phyloP scores from a whole-genome alignment of 2,329 filamentous ascomycete genomes.

The Aspergillus hiratsukae region DNA sequence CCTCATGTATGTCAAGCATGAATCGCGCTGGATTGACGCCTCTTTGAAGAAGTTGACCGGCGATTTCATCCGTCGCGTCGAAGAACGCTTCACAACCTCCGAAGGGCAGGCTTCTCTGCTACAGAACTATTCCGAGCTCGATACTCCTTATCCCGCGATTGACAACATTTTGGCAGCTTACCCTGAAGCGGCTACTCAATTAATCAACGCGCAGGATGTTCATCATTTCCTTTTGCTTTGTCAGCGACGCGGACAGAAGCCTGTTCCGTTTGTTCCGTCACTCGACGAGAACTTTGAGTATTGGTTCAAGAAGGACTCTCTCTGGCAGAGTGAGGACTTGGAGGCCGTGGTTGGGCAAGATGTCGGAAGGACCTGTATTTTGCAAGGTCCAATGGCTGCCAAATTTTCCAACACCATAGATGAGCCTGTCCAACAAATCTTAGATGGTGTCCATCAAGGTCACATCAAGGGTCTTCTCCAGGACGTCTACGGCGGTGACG shows the following conservation, averaged over 20 bases:
- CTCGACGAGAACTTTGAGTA: slow-evolving; percentile 97
- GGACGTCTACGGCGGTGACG: slow-evolving; percentile 74
- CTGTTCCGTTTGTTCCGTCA: slow-evolving; percentile 90
- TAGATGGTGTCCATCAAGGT: slow-evolving; percentile 81
- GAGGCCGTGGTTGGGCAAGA: slow-evolving; percentile 95
- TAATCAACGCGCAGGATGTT: slow-evolving; percentile 97
- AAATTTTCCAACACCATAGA: slow-evolving; percentile 86
- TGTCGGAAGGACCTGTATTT: slow-evolving; percentile 90
- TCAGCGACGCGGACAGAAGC: slow-evolving; percentile 89
- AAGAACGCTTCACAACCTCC: slow-evolving; percentile 84
- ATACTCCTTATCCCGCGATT: slow-evolving; percentile 72
- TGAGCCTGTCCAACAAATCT: slow-evolving; percentile 90
- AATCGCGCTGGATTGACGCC: slow-evolving; percentile 84
- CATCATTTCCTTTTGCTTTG: slow-evolving; percentile 95
- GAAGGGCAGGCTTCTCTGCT: slow-evolving; percentile 72
- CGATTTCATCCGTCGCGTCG: slow-evolving; percentile 93
- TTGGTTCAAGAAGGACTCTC: slow-evolving; percentile 99
- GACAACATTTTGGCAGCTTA: slow-evolving; percentile 77
- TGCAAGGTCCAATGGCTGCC: slow-evolving; percentile 89
- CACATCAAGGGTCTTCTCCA: slow-evolving; percentile 76
- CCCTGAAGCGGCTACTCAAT: slow-evolving; percentile 79
- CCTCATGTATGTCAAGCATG: slow-evolving; percentile 86
- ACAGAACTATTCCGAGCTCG: slow-evolving; percentile 84
- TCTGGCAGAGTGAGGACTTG: slow-evolving; percentile 98
- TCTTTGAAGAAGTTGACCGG: slow-evolving; percentile 79